Conservation (phyloP, 1,139 yeast species). For the Hemisphaericaspora xylofermentans region DNA sequence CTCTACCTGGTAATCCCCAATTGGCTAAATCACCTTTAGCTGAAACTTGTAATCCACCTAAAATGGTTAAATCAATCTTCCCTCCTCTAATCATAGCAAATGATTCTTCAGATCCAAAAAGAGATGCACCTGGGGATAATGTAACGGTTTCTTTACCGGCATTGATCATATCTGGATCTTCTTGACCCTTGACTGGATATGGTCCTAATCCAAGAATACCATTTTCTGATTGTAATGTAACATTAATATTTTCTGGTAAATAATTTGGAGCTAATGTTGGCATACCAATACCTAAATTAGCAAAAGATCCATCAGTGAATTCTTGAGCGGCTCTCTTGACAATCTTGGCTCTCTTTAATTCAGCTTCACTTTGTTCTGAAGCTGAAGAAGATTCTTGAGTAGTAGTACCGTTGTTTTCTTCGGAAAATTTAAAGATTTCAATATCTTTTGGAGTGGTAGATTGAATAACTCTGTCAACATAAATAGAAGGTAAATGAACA, state of each 20-base stretch:
- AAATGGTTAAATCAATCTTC: conserved; percentile 41
- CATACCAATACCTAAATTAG: conserved; percentile 51
- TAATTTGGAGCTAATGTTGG: conserved; percentile 50
- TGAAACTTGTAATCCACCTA: conserved; percentile 53
- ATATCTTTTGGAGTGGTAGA: conserved; percentile 42
- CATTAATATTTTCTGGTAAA: conserved; percentile 35
- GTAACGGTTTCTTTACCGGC: conserved; percentile 56
- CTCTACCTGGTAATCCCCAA: conserved; percentile 52
- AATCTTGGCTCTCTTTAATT: conserved; percentile 32
- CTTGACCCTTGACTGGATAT: conserved; percentile 43
- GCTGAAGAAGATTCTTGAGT: conserved; percentile 7
- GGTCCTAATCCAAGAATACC: conserved; percentile 52
- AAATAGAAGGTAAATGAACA: conserved; percentile 48
- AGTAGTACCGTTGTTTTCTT: no score
- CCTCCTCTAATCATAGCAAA: conserved; percentile 53
- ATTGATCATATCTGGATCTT: conserved; percentile 48
- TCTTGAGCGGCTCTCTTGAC: conserved; percentile 48
- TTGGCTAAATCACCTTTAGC: conserved; percentile 50
- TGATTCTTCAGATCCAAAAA: conserved; percentile 51
- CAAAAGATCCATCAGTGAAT: conserved; percentile 41
- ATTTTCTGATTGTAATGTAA: conserved; percentile 48
- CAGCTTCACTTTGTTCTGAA: conserved; percentile 14
- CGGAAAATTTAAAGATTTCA: conserved; percentile 30
- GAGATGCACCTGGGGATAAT: conserved; percentile 42
- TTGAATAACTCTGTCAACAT: conserved; percentile 40